A percentile compares a stretch with the other conserved stretches of the same genome.
phyloP scores from a whole-genome alignment of 192 early-diverging fungal species.

The Rhizophagus sp. region DNA sequence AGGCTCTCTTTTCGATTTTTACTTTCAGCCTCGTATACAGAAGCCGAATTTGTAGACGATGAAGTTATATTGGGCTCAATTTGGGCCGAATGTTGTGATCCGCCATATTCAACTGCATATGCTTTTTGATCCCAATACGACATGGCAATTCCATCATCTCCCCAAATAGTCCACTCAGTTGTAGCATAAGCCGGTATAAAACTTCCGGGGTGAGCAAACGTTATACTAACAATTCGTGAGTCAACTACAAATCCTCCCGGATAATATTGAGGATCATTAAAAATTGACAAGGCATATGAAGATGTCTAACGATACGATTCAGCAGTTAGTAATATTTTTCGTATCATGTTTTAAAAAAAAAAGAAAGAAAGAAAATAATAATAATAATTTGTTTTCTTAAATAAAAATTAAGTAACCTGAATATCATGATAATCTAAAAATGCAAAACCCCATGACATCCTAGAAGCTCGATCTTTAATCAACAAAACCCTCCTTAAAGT shows the following conservation, averaged over 20 bases:
- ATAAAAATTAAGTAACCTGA: slow-evolving; percentile 37
- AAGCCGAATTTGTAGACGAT: slow-evolving; percentile 1
- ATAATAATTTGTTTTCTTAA: background rate
- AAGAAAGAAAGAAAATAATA: background rate
- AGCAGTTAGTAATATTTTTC: background rate
- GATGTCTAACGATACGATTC: background rate
- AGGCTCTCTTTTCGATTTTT: slow-evolving; percentile 18
- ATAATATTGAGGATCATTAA: background rate
- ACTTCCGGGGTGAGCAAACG: slow-evolving; percentile 57
- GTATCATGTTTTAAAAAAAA: no score
- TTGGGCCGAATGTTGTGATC: slow-evolving; percentile 21
- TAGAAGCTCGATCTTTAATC: slow-evolving; percentile 56
- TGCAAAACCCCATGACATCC: slow-evolving; percentile 64
- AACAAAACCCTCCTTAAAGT: slow-evolving; percentile 48
- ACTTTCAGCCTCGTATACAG: slow-evolving; percentile 12
- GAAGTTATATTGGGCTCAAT: slow-evolving; percentile 1
- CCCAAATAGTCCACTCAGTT: slow-evolving; percentile 57
- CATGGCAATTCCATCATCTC: slow-evolving; percentile 41
- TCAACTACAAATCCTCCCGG: slow-evolving; percentile 47
- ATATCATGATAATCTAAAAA: slow-evolving; percentile 59
- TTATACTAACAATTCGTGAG: slow-evolving; percentile 39
- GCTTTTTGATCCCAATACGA: slow-evolving; percentile 68
- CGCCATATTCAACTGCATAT: slow-evolving; percentile 48
- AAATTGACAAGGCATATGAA: background rate
- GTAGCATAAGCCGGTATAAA: slow-evolving; percentile 65